Evolutionary conservation across 257 asterid species (phyloP), one percentile per base, ranked within the genome.

Genomic region (Lithospermum erythrorhizon): DNA sequence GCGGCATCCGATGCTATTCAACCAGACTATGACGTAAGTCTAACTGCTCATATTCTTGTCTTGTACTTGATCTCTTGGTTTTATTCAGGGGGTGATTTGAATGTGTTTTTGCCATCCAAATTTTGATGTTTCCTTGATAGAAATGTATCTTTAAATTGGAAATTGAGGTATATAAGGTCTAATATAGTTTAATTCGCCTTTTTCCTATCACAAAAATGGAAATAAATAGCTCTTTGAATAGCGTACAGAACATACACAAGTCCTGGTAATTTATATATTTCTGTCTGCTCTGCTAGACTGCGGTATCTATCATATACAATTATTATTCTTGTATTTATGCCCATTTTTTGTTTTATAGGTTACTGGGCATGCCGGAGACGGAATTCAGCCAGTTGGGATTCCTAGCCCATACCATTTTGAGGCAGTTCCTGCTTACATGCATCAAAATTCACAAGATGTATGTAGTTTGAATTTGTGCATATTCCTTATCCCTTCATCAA

Each of bases 401-500:
- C 67, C 81, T 48, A 76, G 80, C 58, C 96, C 80, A 69, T 79
- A 78, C 71, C 82, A 75, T 61, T 69, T 78, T 66, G 91, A 78
- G 67, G 62, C 83, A 6, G 81, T 78, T 49, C 67, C 78, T 47
- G 70, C 80, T 35, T 88, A 75, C 68, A 37, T 70, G 61, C 83
- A 77, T 62, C 89, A 81, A 54, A 89, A 77, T 73, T 69, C 84
- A 25, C 94, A 86, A 73, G 84, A 78, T 76, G 97, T 86, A 81
- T 56, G 77, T 41, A 23, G 58, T 19, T 9, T 27, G 23, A 25
- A 11, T 20, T 35, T 29, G 56, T 61, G 18, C 11, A 14, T 47
- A 9, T 64, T 70, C 47, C 21, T 6, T 55, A 24, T 13, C 29
- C 3, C 5, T 23, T 1, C 9, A 22, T 59, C 61, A 53, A 25